Evolutionary conservation across 441 rosid genomes (phyloP).

Genomic region (Corymbia calophylla): DNA sequence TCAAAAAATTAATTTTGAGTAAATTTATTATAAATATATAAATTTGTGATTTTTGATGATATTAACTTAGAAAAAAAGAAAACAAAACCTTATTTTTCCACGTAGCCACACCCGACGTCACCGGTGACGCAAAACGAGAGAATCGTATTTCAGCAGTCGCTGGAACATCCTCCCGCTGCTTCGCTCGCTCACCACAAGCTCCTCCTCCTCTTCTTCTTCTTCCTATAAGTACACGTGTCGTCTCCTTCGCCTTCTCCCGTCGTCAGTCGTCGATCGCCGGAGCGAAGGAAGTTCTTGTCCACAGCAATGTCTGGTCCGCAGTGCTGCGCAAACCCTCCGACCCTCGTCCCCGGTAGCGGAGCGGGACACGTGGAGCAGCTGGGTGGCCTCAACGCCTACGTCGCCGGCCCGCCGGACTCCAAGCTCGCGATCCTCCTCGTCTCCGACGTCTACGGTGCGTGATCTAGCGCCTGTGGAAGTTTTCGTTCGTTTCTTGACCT

Average conservation of each 20-base stretch:
- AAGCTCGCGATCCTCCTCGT: slow-evolving; percentile 9
- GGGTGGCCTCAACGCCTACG: slow-evolving; percentile 3
- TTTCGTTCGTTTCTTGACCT: neutral
- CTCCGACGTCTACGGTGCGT: slow-evolving; percentile 12
- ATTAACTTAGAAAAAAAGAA: neutral
- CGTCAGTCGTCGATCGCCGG: neutral
- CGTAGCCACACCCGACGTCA: neutral
- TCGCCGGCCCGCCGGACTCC: slow-evolving; percentile 5
- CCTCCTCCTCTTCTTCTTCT: neutral
- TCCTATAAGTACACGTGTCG: neutral
- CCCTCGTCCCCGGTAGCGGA: slow-evolving; percentile 2
- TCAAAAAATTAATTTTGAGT: no score
- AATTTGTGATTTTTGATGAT: no score
- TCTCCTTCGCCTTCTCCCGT: rapidly evolving
- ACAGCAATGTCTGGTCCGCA: slow-evolving; percentile 13
- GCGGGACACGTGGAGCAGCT: slow-evolving; percentile 4
- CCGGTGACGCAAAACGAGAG: neutral
- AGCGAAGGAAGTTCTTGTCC: neutral
- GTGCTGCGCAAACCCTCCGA: slow-evolving; percentile 18
- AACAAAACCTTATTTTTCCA: neutral
- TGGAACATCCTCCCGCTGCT: neutral
- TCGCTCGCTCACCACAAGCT: neutral
- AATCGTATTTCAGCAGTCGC: neutral
- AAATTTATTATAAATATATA: no score
- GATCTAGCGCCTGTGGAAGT: neutral